phyloP scores from a whole-genome alignment of 495 filamentous ascomycete genomes.

The Glonium stellatum region DNA sequence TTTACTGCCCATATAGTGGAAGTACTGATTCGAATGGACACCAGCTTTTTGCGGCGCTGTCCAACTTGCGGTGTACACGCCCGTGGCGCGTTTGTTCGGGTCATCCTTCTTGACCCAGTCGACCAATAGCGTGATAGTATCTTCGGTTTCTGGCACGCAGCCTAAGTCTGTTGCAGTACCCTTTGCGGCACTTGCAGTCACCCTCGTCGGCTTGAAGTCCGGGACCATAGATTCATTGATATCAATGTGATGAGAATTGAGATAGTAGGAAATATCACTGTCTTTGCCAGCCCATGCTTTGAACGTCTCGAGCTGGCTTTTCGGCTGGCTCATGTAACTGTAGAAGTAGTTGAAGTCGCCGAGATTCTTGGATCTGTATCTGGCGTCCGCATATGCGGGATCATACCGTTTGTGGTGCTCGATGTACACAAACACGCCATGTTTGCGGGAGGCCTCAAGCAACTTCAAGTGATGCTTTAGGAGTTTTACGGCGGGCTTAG shows the following conservation, averaged over 20 bases:
- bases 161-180: conserved; percentile 68
- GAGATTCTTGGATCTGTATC: conserved; percentile 60
- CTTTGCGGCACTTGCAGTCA: conserved; percentile 67
- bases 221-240: conserved; percentile 85
- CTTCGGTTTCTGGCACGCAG: conserved; percentile 73
- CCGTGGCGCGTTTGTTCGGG: conserved; percentile 63
- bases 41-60: conserved; percentile 87
- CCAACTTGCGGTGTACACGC: conserved; percentile 93
- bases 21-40: conserved; percentile 92
- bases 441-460: conserved; percentile 60
- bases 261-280: conserved; percentile 88
- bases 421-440: conserved; percentile 83
- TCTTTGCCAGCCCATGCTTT: conserved; percentile 91
- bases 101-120: conserved; percentile 74
- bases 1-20: conserved; percentile 78
- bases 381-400: conserved; percentile 82
- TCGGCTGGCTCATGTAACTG: conserved; percentile 93
- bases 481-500: conserved; percentile 86
- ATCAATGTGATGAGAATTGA: conserved; percentile 91
- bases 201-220: conserved; percentile 68
- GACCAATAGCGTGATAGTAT: conserved; percentile 85
- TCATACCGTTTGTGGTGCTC: conserved; percentile 97
- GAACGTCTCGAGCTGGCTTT: conserved; percentile 89
- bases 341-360: conserved; percentile 98
- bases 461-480: conserved; percentile 72